Evolutionary conservation across 176 grass and related monocot genomes (phyloP).

Genomic region (Carex kokanica): DNA sequence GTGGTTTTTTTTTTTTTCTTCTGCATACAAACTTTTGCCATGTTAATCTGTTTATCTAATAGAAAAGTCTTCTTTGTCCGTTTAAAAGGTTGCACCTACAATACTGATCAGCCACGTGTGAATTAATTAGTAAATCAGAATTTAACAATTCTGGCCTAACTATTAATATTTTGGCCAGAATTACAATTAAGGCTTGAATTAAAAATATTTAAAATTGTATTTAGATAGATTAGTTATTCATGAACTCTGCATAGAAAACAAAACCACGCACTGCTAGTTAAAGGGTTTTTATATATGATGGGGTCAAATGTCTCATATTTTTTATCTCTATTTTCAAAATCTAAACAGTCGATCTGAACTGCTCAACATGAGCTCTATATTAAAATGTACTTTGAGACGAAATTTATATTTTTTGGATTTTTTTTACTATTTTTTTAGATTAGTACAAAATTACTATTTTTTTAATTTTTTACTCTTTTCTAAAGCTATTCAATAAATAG

Average conservation of each 20-base stretch:
- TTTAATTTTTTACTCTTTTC: neutral
- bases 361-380: too few relatives aligned
- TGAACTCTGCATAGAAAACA: neutral
- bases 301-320: too few relatives aligned
- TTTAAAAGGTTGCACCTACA: neutral
- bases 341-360: too few relatives aligned
- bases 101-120: neutral
- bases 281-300: neutral
- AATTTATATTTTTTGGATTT: too few relatives aligned
- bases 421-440: too few relatives aligned
- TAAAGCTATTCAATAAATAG: neutral
- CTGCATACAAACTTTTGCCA: neutral
- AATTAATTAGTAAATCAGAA: too few relatives aligned
- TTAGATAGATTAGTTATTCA: neutral
- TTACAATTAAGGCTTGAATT: too few relatives aligned
- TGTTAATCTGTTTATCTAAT: neutral
- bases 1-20: neutral
- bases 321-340: too few relatives aligned
- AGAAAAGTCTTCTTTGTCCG: neutral
- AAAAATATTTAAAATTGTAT: neutral
- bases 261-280: neutral
- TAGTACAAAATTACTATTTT: too few relatives aligned
- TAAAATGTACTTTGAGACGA: too few relatives aligned
- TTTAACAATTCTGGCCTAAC: too few relatives aligned
- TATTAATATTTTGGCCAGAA: too few relatives aligned